phyloP scores from a whole-genome alignment of 768 basidiomycete genomes.

The Pisolithus albus region DNA sequence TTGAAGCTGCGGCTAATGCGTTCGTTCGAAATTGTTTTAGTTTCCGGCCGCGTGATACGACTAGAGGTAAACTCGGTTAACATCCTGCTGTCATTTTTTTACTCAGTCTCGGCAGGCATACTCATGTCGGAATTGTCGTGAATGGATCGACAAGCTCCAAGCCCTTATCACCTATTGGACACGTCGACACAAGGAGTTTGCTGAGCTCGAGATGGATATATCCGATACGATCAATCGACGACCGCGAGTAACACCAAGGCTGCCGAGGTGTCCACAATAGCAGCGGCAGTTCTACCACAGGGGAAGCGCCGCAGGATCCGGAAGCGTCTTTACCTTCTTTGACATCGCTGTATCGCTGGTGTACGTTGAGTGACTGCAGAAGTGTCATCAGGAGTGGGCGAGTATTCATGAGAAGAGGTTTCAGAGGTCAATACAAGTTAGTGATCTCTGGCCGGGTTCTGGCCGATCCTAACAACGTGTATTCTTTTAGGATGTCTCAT shows the following conservation, averaged over 20 bases:
- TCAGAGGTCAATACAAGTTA: conserved; percentile 74
- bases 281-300: conserved; percentile 35
- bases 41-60: conserved; percentile 58
- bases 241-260: conserved; percentile 54
- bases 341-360: conserved; percentile 78
- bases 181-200: conserved; percentile 65
- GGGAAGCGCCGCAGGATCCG: conserved; percentile 47
- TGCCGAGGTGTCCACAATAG: conserved; percentile 22
- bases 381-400: conserved; percentile 69
- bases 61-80: conserved; percentile 58
- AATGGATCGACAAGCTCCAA: conserved; percentile 80
- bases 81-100: not conserved
- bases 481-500: conserved; percentile 49
- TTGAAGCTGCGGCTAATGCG: conserved; percentile 47
- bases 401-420: conserved; percentile 62
- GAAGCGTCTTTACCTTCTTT: conserved; percentile 53
- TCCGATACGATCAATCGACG: conserved; percentile 46
- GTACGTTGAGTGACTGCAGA: conserved; percentile 71
- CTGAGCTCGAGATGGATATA: conserved; percentile 75
- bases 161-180: conserved; percentile 76
- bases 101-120: conserved; percentile 41
- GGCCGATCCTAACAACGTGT: not conserved
- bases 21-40: conserved; percentile 72
- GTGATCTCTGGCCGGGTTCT: conserved; percentile 20
- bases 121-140: conserved; percentile 58